Percentiles rank a stretch among this genome's conserved stretches.
Conservation (phyloP, 345 rosid species). For the Pelargonium nanum region DNA sequence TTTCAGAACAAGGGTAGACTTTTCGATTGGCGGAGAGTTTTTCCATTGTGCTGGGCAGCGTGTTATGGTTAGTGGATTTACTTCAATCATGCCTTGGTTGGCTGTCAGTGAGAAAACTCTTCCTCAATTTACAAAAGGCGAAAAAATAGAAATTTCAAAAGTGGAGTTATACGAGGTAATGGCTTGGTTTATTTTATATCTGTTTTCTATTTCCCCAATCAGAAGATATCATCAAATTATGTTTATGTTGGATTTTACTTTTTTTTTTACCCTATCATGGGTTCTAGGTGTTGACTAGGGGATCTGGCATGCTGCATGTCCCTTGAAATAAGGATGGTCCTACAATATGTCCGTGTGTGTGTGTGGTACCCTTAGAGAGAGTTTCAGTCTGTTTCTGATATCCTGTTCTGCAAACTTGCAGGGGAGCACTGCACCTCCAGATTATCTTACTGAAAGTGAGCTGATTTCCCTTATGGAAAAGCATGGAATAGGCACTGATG, state of each 20-base stretch:
- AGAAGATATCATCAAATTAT: neutral
- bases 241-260: neutral
- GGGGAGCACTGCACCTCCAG: slow-evolving; percentile 80
- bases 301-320: too few species aligned
- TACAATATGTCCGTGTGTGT: neutral
- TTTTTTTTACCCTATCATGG: neutral
- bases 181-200: neutral
- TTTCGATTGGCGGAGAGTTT: slow-evolving; percentile 65
- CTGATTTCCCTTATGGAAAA: slow-evolving; percentile 92
- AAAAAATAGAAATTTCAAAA: slow-evolving; percentile 60
- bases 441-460: slow-evolving; percentile 90
- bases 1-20: slow-evolving; percentile 69
- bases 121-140: slow-evolving; percentile 55
- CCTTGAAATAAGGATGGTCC: neutral
- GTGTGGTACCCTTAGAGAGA: too few species aligned
- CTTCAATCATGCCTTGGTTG: slow-evolving; percentile 90
- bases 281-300: too few species aligned
- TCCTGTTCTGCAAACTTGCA: slow-evolving; percentile 21
- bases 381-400: neutral
- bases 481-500: slow-evolving; percentile 95
- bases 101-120: slow-evolving; percentile 65
- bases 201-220: neutral
- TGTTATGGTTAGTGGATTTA: slow-evolving; percentile 61
- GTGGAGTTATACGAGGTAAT: slow-evolving; percentile 74
- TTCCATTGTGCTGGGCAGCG: slow-evolving; percentile 70